Evolutionary conservation across 495 filamentous ascomycete genomes (phyloP).

Genomic region (Rostrohypoxylon terebratum): DNA sequence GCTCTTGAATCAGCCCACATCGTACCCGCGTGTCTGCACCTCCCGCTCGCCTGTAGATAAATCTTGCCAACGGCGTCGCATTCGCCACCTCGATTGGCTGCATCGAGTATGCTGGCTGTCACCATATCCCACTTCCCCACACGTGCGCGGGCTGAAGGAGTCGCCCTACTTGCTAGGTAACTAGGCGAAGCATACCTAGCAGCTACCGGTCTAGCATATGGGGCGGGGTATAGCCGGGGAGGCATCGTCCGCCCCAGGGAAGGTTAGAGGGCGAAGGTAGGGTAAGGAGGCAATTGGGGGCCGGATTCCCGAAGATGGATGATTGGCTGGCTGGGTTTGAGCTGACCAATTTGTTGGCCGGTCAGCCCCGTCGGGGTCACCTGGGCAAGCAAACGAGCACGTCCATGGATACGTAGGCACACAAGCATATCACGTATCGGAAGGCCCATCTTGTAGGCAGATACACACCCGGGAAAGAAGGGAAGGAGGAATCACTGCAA

Average conservation of each 20-base stretch:
- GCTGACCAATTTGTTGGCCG: background rate
- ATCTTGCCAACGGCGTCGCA: constrained; percentile 1
- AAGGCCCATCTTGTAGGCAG: too few relatives aligned
- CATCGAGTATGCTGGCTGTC: background rate
- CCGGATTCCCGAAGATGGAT: constrained; percentile 28
- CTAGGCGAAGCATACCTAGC: background rate
- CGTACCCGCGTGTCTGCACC: background rate
- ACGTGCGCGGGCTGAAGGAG: background rate
- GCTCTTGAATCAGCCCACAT: constrained; percentile 17
- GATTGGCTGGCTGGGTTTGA: constrained; percentile 12
- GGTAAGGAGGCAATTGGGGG: background rate
- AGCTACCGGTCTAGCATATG: background rate
- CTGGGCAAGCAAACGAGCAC: background rate
- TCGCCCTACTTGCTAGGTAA: background rate
- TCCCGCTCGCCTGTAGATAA: background rate
- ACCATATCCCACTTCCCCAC: background rate
- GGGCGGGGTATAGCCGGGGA: constrained; percentile 4
- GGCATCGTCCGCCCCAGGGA: background rate
- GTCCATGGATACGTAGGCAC: background rate
- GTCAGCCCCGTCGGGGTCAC: background rate
- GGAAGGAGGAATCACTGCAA: constrained; percentile 56
- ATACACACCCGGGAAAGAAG: too few relatives aligned
- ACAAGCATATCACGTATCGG: background rate
- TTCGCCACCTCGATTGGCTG: constrained; percentile 26
- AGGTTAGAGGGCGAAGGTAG: background rate